Base-by-base conservation (phyloP, 768 basidiomycete genomes). In the Imleria badia region DNA sequence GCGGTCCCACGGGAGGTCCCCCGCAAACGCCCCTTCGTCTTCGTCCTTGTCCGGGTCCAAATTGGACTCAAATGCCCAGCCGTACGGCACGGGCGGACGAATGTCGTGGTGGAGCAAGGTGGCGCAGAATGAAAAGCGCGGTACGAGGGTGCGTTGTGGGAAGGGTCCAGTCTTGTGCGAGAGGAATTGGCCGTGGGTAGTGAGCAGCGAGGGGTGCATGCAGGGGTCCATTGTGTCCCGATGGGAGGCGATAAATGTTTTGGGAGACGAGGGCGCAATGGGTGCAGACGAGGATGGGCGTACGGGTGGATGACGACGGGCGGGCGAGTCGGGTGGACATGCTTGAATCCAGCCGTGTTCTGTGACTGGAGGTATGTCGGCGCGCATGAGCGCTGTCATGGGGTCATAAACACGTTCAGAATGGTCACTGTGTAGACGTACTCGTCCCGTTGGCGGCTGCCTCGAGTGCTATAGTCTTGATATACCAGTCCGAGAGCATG, bases 1-100 rank as follows among this genome's bases (percentile, higher is more conserved):
- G 31, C 79, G 75, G 15, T 83, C 80, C 81, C 86, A 93, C 0
- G 75, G 76, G 10, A 85, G 79, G 66, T 89, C 83, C 3, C 60
- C 66, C 59, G 84, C 74, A 17, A 51, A 65, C 3, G 66, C 66
- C 3, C 72, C 72, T 1, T 19, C 7, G 2, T 43, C 12, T 6
- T 19, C 36, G 4, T 51, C 41, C 3, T 11, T 11, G 15, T 22
- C 9, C 6, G 3, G 34, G 30, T 46, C 36, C 9, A 38, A n/a
- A 11, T 64, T 63, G 6, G 76, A 65, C 14, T 78, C 78, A 8
- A 74, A 76, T 0, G 76, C 47, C 80, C 80, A 84, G 15, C 70
- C 75, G 45, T 80, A 80, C 0, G 76, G 74, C 2, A 73, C 73
- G 1, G 81, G 76, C 5, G 78, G 72, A 31, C 78, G 78, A 42